Base-by-base conservation (phyloP, 2,329 filamentous ascomycete species). In the Aspergillus flavus region DNA sequence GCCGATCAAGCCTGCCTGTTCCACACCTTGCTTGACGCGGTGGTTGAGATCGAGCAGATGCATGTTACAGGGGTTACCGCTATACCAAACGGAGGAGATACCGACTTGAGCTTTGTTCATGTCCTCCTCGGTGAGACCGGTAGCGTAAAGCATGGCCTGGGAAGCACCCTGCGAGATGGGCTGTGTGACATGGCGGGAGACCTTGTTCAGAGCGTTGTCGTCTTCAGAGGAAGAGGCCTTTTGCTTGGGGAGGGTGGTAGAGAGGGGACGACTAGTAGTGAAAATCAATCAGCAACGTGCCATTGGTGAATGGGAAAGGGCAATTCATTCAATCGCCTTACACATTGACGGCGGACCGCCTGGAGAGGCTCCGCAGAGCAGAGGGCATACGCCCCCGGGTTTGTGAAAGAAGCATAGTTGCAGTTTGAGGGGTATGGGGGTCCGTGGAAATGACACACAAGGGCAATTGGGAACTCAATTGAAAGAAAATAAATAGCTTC, bases 41-140 rank as follows among this genome's bases (percentile, higher is more conserved):
- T 90, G 85, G 76, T 92, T 96, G 65, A 99, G 87, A 74, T 96
- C 92, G 80, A 99, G 85, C 66, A 99, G 84, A 80, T 99, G 95
- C 94, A 97, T 99, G 83, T 99, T 99, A 85, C 95, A 99, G 30
- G 95, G 95, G 82, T 99, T 99, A 62, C 95, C 95, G 71, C 93
- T 91, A 82, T 94, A 97, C 95, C 95, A 99, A 65, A 98, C 94
- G 6, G 94, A 97, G 48, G 94, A 96, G 77, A 99, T 98, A 70
- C 95, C 95, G 71, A 99, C 90, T 83, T 99, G 96, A 30, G 95
- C 91, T 84, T 98, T 99, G 83, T 91, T 90, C 89, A 98, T 92
- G 79, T 97, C 94, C 61, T 86, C 85, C 75, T 96, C 92, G 48
- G 83, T 87, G 73, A 99, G 84, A 59, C 96, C 96, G 1, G 94